Evolutionary conservation across 2,329 filamentous ascomycete genomes (phyloP), one percentile per base, ranked within the genome.

Genomic region (Phialophora chinensis): DNA sequence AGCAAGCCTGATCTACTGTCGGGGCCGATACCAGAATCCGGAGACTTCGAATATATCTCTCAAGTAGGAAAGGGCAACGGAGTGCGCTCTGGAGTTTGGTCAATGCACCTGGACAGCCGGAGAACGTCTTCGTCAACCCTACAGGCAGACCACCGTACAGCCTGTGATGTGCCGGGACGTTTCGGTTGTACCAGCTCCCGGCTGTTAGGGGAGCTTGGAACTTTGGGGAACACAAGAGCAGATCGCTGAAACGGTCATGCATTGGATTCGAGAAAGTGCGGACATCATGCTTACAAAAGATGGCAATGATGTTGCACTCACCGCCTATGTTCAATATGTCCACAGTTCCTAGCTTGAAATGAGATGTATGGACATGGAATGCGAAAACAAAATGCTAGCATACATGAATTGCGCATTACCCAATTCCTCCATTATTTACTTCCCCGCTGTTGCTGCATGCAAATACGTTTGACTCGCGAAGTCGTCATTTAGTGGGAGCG

Each of bases 381-480:
- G 49, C 59, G 59, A 61, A 60, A 42, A 64, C 44, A 54, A 47
- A 57, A 55, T 42, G 61, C 61, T 64, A 64, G 66, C 42, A 50
- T 62, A 67, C 58, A 65, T 58, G 62, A 25, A 38, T 62, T 47
- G 49, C 50, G 59, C 58, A 65, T 65, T 65, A 62, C 44, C 62
- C 62, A 54, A 49, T 63, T 53, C 52, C 25, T 44, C 52, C 58
- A 57, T 65, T 65, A 65, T 65, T 63, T 62, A 67, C 56, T 60
- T 61, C 47, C 31, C 49, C 53, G 59, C 59, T 61, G 38, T 38
- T 62, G 58, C 57, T 66, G 63, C 63, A 42, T 66, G 63, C 63
- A 52, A 20, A 47, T 49, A 50, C 44, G 27, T 57, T 60, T 25
- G 33, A 49, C 61, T 42, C 38, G 12, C 33, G 33, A 14, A 25